Percentiles rank a stretch among this genome's conserved stretches.
phyloP scores from a whole-genome alignment of 2,329 filamentous ascomycete species.

The Mollisiaceae sp. region DNA sequence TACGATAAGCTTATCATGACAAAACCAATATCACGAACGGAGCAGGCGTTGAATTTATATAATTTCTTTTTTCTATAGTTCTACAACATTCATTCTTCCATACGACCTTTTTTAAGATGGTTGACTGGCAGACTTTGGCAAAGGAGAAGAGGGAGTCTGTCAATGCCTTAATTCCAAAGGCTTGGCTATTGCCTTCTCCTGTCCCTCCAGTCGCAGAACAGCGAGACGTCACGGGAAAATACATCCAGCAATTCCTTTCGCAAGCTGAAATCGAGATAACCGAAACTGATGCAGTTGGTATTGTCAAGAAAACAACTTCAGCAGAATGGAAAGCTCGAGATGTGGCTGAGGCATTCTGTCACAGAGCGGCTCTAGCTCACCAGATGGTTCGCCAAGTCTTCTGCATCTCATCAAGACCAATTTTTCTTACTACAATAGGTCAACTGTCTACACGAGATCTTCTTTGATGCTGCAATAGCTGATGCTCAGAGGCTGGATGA shows the following conservation, averaged over 20 bases:
- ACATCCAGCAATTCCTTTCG: constrained; percentile 60
- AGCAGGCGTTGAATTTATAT: constrained; percentile 1
- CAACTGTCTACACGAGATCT: constrained; percentile 63
- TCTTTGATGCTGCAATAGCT: constrained; percentile 58
- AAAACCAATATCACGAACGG: not conserved
- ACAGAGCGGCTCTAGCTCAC: constrained; percentile 58
- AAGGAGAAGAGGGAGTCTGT: constrained; percentile 59
- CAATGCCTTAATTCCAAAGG: constrained; percentile 57
- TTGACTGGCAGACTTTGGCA: constrained; percentile 55
- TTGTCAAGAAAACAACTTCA: constrained; percentile 57
- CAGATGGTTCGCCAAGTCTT: constrained; percentile 59
- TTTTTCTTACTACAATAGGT: constrained; percentile 49
- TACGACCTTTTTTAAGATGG: constrained; percentile 17
- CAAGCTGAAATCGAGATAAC: constrained; percentile 63
- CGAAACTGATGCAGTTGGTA: constrained; percentile 61
- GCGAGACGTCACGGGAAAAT: constrained; percentile 60
- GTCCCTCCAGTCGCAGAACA: constrained; percentile 56
- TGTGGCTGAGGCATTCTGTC: constrained; percentile 58
- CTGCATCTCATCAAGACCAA: constrained; percentile 47
- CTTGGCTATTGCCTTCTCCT: constrained; percentile 56
- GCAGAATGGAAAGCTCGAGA: constrained; percentile 62
- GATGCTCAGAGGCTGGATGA: constrained; percentile 58
- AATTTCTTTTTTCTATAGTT: not conserved
- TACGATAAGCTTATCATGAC: constrained; percentile 9
- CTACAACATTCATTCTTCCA: not conserved